Percentiles rank a stretch among this genome's conserved stretches.
Conservation (phyloP, 1,284 basidiomycete species). For the Exsudoporus floridanus region DNA sequence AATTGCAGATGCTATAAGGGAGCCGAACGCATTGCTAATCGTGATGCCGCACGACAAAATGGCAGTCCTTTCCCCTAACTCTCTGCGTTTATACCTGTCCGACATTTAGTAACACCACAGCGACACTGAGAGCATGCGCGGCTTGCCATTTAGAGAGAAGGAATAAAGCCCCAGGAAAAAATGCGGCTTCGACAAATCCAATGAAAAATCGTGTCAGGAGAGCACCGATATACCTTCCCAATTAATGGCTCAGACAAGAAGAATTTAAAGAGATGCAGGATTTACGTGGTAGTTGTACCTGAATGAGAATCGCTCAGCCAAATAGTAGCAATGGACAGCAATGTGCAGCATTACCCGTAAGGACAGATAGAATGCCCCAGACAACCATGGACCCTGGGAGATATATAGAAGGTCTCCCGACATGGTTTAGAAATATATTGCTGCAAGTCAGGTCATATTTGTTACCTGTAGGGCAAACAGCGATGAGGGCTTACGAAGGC, state of each 20-base stretch:
- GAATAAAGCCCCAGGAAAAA: conserved; percentile 69
- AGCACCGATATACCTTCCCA: conserved; percentile 59
- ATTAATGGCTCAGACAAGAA: conserved; percentile 5
- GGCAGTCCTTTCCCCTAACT: conserved; percentile 72
- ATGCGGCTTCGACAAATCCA: conserved; percentile 65
- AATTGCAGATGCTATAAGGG: conserved; percentile 74
- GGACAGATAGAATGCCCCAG: conserved; percentile 68
- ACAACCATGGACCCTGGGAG: conserved; percentile 69
- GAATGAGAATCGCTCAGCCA: background rate
- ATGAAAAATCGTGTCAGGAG: conserved; percentile 75
- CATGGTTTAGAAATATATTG: conserved; percentile 72
- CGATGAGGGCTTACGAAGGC: conserved; percentile 39
- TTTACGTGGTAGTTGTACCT: conserved; percentile 26
- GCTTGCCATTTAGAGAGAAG: conserved; percentile 49
- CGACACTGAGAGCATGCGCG: background rate
- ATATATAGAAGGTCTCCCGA: conserved; percentile 75
- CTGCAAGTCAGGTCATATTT: conserved; percentile 34
- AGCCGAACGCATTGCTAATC: conserved; percentile 82
- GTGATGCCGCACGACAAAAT: conserved; percentile 71
- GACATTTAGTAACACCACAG: conserved; percentile 1
- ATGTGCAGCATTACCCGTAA: conserved; percentile 47
- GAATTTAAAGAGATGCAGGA: conserved; percentile 4
- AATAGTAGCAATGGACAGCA: background rate
- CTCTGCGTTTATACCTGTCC: conserved; percentile 56
- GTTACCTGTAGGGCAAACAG: background rate